Conservation (phyloP, 345 rosid species). For the Citrus inodora region DNA sequence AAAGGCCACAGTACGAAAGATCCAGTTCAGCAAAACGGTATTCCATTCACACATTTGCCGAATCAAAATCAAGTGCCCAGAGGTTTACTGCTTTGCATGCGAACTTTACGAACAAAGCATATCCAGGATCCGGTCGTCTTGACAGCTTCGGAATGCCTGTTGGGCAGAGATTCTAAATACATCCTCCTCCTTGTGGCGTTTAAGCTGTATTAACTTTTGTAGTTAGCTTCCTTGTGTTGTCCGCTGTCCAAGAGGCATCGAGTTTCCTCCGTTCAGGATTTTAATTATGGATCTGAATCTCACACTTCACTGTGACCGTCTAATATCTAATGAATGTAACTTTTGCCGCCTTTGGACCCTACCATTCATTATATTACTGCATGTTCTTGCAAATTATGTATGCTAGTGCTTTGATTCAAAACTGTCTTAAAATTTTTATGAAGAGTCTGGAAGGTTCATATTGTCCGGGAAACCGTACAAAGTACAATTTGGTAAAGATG, state of each 20-base stretch:
- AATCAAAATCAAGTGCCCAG: constrained; percentile 44
- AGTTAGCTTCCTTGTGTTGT: background rate
- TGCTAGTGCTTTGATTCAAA: no score
- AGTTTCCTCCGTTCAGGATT: background rate
- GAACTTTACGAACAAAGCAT: constrained; percentile 64
- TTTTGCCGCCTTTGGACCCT: background rate
- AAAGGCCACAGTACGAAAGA: constrained; percentile 67
- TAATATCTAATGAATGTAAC: background rate
- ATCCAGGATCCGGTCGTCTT: constrained; percentile 92
- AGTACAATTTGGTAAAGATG: background rate
- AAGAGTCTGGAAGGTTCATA: background rate
- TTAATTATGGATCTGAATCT: background rate
- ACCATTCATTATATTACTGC: no score
- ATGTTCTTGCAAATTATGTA: no score
- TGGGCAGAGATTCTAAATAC: constrained; percentile 32
- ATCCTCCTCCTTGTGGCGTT: background rate
- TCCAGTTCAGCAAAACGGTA: constrained; percentile 62
- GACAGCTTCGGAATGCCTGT: constrained; percentile 86
- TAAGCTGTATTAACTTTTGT: constrained; percentile 4
- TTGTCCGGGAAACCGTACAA: background rate
- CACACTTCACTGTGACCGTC: background rate
- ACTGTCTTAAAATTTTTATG: no score
- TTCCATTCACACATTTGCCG: constrained; percentile 39
- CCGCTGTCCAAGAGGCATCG: background rate
- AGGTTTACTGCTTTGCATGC: constrained; percentile 50